Conservation (phyloP, 441 rosid species). For the Flueggea neowawraea region DNA sequence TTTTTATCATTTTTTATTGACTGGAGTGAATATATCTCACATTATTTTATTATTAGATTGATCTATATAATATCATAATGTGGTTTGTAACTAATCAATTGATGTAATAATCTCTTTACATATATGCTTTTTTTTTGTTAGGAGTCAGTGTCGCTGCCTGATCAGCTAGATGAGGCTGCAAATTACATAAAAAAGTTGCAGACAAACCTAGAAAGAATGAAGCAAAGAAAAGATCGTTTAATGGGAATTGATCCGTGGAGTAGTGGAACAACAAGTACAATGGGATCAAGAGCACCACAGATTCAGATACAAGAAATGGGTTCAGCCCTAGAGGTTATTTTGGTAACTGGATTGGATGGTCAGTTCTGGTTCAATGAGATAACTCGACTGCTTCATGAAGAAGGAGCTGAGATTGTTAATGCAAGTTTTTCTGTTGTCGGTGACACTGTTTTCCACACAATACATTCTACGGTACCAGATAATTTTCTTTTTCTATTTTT, state of each 20-base stretch:
- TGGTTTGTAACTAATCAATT: too few relatives aligned
- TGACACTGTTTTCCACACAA: constrained; percentile 50
- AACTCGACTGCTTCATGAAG: constrained; percentile 55
- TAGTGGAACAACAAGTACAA: not conserved
- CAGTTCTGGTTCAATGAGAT: constrained; percentile 48
- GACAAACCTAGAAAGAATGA: constrained; percentile 57
- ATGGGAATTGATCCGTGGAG: constrained; percentile 14
- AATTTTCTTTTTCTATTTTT: not conserved
- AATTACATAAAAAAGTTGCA: constrained; percentile 70
- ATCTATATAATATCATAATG: too few relatives aligned
- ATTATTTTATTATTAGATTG: too few relatives aligned
- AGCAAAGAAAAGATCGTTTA: constrained; percentile 47
- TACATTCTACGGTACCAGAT: constrained; percentile 49
- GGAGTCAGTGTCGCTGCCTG: constrained; percentile 55
- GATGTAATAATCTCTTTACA: not conserved
- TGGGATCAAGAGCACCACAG: constrained; percentile 26
- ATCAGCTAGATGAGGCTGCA: constrained; percentile 67
- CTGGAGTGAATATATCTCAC: too few relatives aligned
- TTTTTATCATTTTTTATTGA: too few relatives aligned
- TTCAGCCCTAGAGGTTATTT: constrained; percentile 45
- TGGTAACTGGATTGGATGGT: constrained; percentile 45
- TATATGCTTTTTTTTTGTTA: constrained; percentile 8
- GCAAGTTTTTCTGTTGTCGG: constrained; percentile 49
- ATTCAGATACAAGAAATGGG: constrained; percentile 53
- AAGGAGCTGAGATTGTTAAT: constrained; percentile 56